Conservation (phyloP, 148 eudicot genomes). For the Selenicereus undatus region DNA sequence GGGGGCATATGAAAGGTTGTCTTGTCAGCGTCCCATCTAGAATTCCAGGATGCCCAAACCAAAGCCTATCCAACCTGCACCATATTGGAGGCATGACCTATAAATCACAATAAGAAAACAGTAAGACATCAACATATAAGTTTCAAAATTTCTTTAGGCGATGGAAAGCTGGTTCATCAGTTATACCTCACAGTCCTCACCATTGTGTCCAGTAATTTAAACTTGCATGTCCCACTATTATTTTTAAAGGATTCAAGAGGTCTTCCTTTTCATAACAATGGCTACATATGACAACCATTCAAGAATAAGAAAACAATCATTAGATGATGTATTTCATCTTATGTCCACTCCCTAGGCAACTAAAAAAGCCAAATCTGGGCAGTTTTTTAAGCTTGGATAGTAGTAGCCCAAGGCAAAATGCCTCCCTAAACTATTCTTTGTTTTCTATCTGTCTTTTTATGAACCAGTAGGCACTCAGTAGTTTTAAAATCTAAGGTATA, state of each 20-base stretch:
- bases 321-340: not conserved
- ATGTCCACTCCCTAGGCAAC: too few relatives aligned
- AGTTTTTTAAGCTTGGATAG: too few relatives aligned
- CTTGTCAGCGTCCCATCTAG: slow-evolving; percentile 71
- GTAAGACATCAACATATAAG: slow-evolving; percentile 24
- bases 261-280: not conserved
- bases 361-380: too few relatives aligned
- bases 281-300: not conserved
- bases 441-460: too few relatives aligned
- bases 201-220: not conserved
- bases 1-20: slow-evolving; percentile 88
- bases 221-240: not conserved
- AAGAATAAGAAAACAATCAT: not conserved
- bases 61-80: slow-evolving; percentile 99
- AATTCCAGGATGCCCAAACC: slow-evolving; percentile 98
- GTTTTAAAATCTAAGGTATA: too few relatives aligned
- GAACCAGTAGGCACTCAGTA: too few relatives aligned
- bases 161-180: not conserved
- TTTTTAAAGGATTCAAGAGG: not conserved
- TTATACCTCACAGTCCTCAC: not conserved
- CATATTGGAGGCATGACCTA: slow-evolving; percentile 99
- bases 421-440: too few relatives aligned
- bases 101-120: slow-evolving; percentile 42
- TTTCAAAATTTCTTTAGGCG: not conserved
- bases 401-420: too few relatives aligned